phyloP scores from a whole-genome alignment of 2,329 filamentous ascomycete species.

The Hypoxylon rubiginosum region DNA sequence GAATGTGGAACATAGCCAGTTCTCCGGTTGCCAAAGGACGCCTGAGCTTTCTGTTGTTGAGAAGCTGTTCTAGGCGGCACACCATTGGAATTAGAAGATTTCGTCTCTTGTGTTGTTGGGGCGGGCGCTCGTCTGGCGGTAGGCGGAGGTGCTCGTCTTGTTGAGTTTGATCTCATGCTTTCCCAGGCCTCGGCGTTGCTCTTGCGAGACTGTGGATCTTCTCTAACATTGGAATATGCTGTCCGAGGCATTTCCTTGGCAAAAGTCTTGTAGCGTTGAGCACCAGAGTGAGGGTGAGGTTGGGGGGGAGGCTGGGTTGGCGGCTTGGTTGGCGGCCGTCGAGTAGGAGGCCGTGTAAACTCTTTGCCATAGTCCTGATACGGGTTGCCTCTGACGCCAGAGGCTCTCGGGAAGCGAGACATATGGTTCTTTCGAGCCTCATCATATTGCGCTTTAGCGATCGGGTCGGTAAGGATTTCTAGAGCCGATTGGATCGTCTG shows the following conservation, averaged over 20 bases:
- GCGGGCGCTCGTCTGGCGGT: constrained; percentile 49
- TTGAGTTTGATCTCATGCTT: constrained; percentile 49
- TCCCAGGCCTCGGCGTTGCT: constrained; percentile 55
- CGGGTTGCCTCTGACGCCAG: constrained; percentile 70
- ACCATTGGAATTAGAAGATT: constrained; percentile 47
- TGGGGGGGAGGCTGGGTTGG: constrained; percentile 36
- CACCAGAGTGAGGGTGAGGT: constrained; percentile 54
- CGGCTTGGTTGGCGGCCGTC: constrained; percentile 40
- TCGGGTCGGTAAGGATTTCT: constrained; percentile 74
- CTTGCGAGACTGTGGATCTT: constrained; percentile 47
- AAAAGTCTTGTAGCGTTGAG: constrained; percentile 58
- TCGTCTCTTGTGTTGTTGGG: constrained; percentile 46
- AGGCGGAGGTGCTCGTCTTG: constrained; percentile 38
- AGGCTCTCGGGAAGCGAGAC: constrained; percentile 61
- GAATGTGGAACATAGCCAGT: constrained; percentile 65
- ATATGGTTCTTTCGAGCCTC: constrained; percentile 56
- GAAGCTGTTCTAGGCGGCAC: constrained; percentile 65
- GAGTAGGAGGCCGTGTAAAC: constrained; percentile 64
- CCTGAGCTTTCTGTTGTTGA: constrained; percentile 67
- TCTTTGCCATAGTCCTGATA: constrained; percentile 65
- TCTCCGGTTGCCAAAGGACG: constrained; percentile 66
- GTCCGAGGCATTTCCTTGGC: constrained; percentile 41
- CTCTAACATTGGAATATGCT: constrained; percentile 38
- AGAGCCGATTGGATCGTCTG: constrained; percentile 89
- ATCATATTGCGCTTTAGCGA: constrained; percentile 67